Conservation (phyloP, 2,329 filamentous ascomycete species). For the Pseudocercospora fuligena region DNA sequence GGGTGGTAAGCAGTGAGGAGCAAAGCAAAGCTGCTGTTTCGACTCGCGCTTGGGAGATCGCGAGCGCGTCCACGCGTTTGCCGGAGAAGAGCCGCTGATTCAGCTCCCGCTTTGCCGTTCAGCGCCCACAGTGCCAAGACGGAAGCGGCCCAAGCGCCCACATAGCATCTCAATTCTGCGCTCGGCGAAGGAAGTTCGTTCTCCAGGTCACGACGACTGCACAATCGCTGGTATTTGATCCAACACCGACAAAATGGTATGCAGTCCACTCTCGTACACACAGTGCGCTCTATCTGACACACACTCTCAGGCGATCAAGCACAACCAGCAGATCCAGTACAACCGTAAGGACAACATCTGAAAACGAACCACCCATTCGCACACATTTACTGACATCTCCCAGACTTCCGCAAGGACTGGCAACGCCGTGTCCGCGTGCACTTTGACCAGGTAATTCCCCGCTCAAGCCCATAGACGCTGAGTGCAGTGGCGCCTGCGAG, state of each 20-base stretch:
- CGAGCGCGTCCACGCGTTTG: neutral
- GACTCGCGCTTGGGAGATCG: neutral
- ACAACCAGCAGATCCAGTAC: conserved; percentile 98
- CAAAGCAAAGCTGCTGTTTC: neutral
- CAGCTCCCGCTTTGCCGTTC: neutral
- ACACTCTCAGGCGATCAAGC: conserved; percentile 76
- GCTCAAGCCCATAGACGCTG: conserved; percentile 51
- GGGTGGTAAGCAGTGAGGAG: neutral
- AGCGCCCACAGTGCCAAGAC: neutral
- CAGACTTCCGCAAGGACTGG: conserved; percentile 99
- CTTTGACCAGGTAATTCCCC: conserved; percentile 95
- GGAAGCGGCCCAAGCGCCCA: neutral
- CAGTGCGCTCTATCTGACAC: conserved; percentile 1
- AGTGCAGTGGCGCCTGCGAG: conserved; percentile 59
- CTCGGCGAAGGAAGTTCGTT: neutral
- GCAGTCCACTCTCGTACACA: neutral
- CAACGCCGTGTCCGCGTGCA: conserved; percentile 98
- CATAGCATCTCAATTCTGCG: conserved; percentile 10
- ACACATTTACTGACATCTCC: conserved; percentile 25
- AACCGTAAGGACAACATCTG: conserved; percentile 61
- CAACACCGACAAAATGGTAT: conserved; percentile 29
- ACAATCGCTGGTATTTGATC: conserved; percentile 21
- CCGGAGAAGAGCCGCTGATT: conserved; percentile 1
- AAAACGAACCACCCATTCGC: neutral
- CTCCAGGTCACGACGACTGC: conserved; percentile 30